These are phyloP conservation scores for Corymbia maculata DNA, from an alignment of 345 rosid genomes.

Conservation along the genomic window DNA sequence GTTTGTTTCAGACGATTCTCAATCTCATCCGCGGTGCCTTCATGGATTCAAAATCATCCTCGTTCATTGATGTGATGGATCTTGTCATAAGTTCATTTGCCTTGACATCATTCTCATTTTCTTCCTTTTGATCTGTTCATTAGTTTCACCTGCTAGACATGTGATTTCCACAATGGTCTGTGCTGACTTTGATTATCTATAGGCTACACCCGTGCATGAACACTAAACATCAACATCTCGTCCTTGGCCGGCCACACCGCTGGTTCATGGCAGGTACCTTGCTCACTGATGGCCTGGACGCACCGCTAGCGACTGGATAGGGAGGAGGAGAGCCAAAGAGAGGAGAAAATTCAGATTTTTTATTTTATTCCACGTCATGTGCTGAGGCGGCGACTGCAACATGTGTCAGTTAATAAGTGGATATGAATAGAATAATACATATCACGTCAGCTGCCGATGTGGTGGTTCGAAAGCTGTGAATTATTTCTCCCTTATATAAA, in stretches of 20 bases:
- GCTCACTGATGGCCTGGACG: background rate
- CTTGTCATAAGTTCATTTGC: constrained; percentile 41
- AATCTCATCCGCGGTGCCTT: constrained; percentile 76
- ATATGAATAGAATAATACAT: background rate
- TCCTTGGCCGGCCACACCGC: background rate
- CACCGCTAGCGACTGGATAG: background rate
- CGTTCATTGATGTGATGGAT: constrained; percentile 62
- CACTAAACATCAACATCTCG: background rate
- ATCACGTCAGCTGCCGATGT: background rate
- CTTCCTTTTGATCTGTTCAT: background rate
- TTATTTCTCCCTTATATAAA: background rate
- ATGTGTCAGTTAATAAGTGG: background rate
- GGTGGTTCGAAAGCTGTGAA: background rate
- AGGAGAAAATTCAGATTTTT: background rate
- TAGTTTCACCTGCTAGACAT: background rate
- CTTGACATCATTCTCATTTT: background rate
- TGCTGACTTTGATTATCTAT: background rate
- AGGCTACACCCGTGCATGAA: constrained; percentile 49
- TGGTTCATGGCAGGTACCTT: background rate
- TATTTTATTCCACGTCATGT: background rate
- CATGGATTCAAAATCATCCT: constrained; percentile 55
- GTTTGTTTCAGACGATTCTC: constrained; percentile 46
- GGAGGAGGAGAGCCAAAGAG: background rate
- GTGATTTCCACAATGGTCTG: background rate
- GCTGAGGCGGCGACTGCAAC: background rate